Base-by-base conservation (phyloP, 2,329 filamentous ascomycete genomes). In the Pseudocercospora cruenta region DNA sequence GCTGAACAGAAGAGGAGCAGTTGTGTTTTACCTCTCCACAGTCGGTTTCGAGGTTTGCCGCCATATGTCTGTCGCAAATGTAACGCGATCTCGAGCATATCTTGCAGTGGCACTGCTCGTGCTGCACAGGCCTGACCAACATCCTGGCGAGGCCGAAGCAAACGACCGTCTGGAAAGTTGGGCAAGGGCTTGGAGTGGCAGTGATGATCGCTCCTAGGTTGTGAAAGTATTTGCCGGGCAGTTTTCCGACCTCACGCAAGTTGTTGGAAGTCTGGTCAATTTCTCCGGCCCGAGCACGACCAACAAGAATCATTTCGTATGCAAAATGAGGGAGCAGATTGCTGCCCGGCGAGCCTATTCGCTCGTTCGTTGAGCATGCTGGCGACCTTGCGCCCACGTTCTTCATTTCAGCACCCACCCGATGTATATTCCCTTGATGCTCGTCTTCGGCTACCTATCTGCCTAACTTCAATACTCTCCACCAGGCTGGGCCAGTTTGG, bases 301-400 rank as follows among this genome's bases (percentile, higher is more conserved):
- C 55, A 43, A 58, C 55, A 58, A 19, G 24, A 33, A 33, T 19
- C 54, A 31, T 31, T n/a, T 58, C 54, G 28, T 58, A 22, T 36
- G 24, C 53, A n/a, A 57, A 36, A 36, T 57, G 28, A 58, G 54
- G 28, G n/a, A 43, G 31, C 19, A 39, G 31, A 58, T 58, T 31
- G 24, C 21, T 12, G 19, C 55, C 55, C 19, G 31, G 12, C 28
- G n/a, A 58, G 55, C 55, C 55, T 58, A 58, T 39, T 58, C 55
- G 55, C 55, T 58, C 55, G 55, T 43, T 58, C 55, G 55, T 58
- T 58, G 55, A 58, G 55, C 51, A 31, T 28, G 22, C 51, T 31
- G 51, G 14, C 16, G 8, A 14, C 51, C 51, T 28, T 55, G 51
- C 26, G 26, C 51, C 51, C 51, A 55, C 51, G 51, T 55, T 55